These are phyloP conservation scores for Lipomyces japonicus DNA, from an alignment of 805 yeast species.

Conservation along the genomic window DNA sequence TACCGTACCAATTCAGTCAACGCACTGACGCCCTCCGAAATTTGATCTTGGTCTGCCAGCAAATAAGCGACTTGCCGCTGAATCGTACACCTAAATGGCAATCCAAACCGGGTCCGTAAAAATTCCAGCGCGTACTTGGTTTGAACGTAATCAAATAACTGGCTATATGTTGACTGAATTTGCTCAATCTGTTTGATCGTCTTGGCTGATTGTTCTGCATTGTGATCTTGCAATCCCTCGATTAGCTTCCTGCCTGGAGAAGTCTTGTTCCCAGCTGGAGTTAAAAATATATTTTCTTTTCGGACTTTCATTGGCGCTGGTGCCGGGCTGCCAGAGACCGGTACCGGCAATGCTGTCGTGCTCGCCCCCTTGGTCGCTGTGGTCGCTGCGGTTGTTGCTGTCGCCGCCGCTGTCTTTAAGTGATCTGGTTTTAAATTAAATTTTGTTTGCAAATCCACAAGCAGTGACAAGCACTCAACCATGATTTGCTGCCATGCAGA, in stretches of 20 bases:
- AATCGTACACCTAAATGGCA: slow-evolving; percentile 38
- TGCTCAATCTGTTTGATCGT: slow-evolving; percentile 20
- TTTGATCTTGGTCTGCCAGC: slow-evolving; percentile 33
- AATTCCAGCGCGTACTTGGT: slow-evolving; percentile 15
- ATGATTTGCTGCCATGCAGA: slow-evolving; percentile 37
- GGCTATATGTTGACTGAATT: slow-evolving; percentile 2
- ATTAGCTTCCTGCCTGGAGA: slow-evolving; percentile 17
- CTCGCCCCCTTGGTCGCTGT: too few species aligned
- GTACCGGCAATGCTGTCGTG: background rate
- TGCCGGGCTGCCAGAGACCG: slow-evolving; percentile 7
- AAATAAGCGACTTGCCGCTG: slow-evolving; percentile 30
- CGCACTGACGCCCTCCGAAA: slow-evolving; percentile 34
- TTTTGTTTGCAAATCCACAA: slow-evolving; percentile 18
- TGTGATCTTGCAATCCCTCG: slow-evolving; percentile 31
- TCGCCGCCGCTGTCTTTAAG: too few species aligned
- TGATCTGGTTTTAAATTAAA: slow-evolving; percentile 3
- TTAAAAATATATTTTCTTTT: slow-evolving; percentile 19
- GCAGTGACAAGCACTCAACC: slow-evolving; percentile 29
- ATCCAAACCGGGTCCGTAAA: slow-evolving; percentile 33
- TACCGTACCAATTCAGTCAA: slow-evolving; percentile 35
- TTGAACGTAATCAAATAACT: background rate
- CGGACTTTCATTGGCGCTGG: slow-evolving; percentile 17
- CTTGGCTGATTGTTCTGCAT: slow-evolving; percentile 29
- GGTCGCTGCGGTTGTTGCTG: background rate
- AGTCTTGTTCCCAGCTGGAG: slow-evolving; percentile 4